Conservation (phyloP, 2,329 filamentous ascomycete species). For the Trichoderma lentiforme region DNA sequence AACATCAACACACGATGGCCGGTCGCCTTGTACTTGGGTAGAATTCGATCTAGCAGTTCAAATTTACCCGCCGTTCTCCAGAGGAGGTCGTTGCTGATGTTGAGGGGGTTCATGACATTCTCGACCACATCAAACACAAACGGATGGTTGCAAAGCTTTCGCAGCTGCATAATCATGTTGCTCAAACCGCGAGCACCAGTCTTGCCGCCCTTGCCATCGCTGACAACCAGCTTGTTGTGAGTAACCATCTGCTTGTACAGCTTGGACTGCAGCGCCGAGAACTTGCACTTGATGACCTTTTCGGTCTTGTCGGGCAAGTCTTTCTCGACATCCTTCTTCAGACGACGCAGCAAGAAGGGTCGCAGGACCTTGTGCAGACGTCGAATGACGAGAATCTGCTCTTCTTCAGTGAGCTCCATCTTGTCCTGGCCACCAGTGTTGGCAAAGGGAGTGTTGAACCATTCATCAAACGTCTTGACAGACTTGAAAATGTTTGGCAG, state of each 20-base stretch:
- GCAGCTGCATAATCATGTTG: conserved; percentile 99
- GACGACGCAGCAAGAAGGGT: conserved; percentile 93
- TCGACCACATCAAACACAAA: conserved; percentile 98
- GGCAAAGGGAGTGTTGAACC: conserved; percentile 99
- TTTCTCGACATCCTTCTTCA: conserved; percentile 99
- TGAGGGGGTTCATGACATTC: conserved; percentile 92
- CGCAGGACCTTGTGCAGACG: conserved; percentile 96
- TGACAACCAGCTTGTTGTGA: conserved; percentile 90
- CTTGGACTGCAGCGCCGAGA: conserved; percentile 88
- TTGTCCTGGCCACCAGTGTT: conserved; percentile 98
- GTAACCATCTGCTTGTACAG: conserved; percentile 97
- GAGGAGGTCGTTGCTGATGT: conserved; percentile 83
- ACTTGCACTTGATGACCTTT: conserved; percentile 98
- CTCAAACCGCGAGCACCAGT: conserved; percentile 89
- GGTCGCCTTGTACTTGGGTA: conserved; percentile 89
- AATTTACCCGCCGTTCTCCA: conserved; percentile 98
- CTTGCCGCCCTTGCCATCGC: conserved; percentile 93
- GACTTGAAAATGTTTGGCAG: conserved; percentile 99
- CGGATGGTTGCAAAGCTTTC: conserved; percentile 97
- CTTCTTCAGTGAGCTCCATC: conserved; percentile 99
- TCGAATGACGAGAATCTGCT: conserved; percentile 95
- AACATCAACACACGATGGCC: conserved; percentile 98
- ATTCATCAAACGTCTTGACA: conserved; percentile 97
- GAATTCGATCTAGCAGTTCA: conserved; percentile 83
- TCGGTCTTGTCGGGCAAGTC: conserved; percentile 98